Conservation (phyloP, 1,139 yeast genomes). For the Blastobotrys malaysiensis region DNA sequence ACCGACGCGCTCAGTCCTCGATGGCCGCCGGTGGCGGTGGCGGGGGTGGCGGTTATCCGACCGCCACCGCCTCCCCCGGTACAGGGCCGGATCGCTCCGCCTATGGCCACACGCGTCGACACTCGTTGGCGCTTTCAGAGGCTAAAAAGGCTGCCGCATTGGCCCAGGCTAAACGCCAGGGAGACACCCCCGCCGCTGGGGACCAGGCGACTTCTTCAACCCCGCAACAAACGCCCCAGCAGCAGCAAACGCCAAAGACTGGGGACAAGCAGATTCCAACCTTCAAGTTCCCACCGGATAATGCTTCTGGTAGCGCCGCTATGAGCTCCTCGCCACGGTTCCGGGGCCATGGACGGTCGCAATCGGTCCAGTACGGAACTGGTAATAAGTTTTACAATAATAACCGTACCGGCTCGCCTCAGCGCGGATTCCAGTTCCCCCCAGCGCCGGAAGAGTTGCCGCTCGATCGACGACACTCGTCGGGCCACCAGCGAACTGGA, state of each 20-base stretch:
- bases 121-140: slow-evolving; percentile 84
- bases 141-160: slow-evolving; percentile 97
- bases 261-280: slow-evolving; percentile 14
- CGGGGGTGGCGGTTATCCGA: slow-evolving; percentile 1
- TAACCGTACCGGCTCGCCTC: slow-evolving; percentile 28
- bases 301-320: slow-evolving; percentile 11
- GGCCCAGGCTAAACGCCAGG: slow-evolving; percentile 57
- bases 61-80: not conserved
- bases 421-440: slow-evolving; percentile 41
- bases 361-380: slow-evolving; percentile 17
- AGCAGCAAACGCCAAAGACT: no score
- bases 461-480: slow-evolving; percentile 1
- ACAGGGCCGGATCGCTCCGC: slow-evolving; percentile 1
- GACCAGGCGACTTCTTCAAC: slow-evolving; percentile 14
- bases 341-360: slow-evolving; percentile 24
- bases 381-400: slow-evolving; percentile 14
- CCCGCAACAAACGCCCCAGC: slow-evolving; percentile 26
- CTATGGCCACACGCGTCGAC: slow-evolving; percentile 81
- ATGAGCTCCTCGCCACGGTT: slow-evolving; percentile 32
- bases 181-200: slow-evolving; percentile 6
- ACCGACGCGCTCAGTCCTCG: slow-evolving; percentile 34
- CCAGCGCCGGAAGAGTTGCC: slow-evolving; percentile 28
- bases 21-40: slow-evolving; percentile 9
- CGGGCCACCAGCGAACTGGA: slow-evolving; percentile 40
- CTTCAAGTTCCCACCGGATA: slow-evolving; percentile 49